Conservation (phyloP, 1,284 basidiomycete genomes). For the Moniliophthora roreri region DNA sequence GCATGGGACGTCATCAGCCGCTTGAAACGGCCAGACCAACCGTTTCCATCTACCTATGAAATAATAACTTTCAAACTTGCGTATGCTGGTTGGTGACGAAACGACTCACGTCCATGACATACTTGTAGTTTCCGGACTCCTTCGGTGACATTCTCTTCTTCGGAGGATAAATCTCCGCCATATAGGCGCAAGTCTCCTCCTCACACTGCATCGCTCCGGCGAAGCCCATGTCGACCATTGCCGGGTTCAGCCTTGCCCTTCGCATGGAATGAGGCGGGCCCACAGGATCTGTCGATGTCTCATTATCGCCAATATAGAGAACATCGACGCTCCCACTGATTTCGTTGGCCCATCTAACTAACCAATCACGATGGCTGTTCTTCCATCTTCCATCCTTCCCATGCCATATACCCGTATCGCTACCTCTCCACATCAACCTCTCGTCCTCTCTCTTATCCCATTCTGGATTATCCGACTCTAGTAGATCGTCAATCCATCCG, state of each 20-base stretch:
- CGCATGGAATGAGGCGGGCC: slow-evolving; percentile 38
- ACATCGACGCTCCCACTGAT: slow-evolving; percentile 31
- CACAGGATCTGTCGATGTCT: slow-evolving; percentile 28
- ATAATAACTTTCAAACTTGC: slow-evolving; percentile 1
- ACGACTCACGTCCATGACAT: slow-evolving; percentile 58
- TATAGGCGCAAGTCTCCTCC: slow-evolving; percentile 31
- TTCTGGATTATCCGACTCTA: slow-evolving; percentile 41
- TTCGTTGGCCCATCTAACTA: slow-evolving; percentile 36
- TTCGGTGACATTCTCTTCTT: slow-evolving; percentile 36
- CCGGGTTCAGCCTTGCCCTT: slow-evolving; percentile 42
- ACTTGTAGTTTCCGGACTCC: slow-evolving; percentile 62
- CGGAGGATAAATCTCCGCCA: slow-evolving; percentile 50
- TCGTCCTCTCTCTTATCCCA: slow-evolving; percentile 58
- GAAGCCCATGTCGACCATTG: slow-evolving; percentile 61
- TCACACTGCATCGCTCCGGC: slow-evolving; percentile 44
- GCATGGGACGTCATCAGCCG: slow-evolving; percentile 62
- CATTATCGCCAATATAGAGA: slow-evolving; percentile 21
- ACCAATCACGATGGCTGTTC: slow-evolving; percentile 42
- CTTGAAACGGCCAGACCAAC: slow-evolving; percentile 71
- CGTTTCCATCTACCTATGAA: slow-evolving; percentile 65
- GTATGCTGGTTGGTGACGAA: neutral
- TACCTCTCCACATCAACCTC: slow-evolving; percentile 62
- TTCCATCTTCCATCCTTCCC: slow-evolving; percentile 44
- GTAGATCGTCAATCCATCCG: slow-evolving; percentile 40
- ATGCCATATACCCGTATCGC: slow-evolving; percentile 62